Evolutionary conservation across 1,284 basidiomycete genomes (phyloP), one percentile per base, ranked within the genome.

Genomic region (Puccinia coronata): DNA sequence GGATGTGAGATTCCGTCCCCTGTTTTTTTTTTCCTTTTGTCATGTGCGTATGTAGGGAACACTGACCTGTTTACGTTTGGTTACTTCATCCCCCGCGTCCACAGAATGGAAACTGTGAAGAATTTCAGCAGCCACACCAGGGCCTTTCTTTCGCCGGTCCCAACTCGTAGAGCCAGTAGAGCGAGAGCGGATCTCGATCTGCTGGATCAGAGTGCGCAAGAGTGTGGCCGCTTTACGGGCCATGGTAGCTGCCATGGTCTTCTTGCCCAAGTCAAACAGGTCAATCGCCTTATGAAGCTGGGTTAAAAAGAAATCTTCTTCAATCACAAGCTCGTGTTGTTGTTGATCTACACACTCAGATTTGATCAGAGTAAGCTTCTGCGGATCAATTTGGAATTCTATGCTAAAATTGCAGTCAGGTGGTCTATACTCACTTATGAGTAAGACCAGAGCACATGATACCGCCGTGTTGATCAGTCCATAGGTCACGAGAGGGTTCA

Each of bases 401-500:
- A n/a, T 36, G 51, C 25, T 51, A 31, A 55, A 16, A n/a, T 25
- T 57, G 5, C 34, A 36, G 1, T 25, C 23, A n/a, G 23, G 23
- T 43, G 55, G 18, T 23, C n/a, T n/a, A n/a, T 6, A 71, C 77
- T 61, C 23, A 79, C 77, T 57, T 14, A 41, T 34, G 18, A 79
- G 25, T 25, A 80, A 69, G 39, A 57, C 55, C 31, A 71, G 28
- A 25, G 51, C 78, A 72, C 69, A 80, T 8, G 78, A 49, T 43
- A 79, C 63, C 2, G 53, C 69, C 11, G 69, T 72, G 34, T 63
- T 80, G 59, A 41, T 14, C 65, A 80, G 16, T n/a, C n/a, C n/a
- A n/a, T n/a, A n/a, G n/a, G 72, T 20, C 18, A 80, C 31, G n/a
- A 80, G 57, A 18, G 78, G 55, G 25, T 80, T 51, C 69, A 71